Evolutionary conservation across 495 filamentous ascomycete genomes (phyloP), one percentile per base, ranked within the genome.

Genomic region (Penicillium waksmanii): DNA sequence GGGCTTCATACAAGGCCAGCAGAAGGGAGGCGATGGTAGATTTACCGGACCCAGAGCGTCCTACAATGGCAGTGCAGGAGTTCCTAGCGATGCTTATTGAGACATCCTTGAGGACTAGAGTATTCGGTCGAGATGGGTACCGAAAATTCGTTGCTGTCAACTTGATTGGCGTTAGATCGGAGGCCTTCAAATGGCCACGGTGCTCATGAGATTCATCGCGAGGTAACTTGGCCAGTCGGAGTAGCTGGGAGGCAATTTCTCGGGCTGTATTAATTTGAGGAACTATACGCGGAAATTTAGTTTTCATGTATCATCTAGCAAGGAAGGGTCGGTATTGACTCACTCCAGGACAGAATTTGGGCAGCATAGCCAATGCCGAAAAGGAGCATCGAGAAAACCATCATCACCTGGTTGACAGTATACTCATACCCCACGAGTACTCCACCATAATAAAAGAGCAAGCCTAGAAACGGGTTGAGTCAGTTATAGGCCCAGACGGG

Each of bases 21-120:
- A 98, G 80, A 0, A 98, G 74, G 0, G 87, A 86, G 1, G 87
- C 84, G 43, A 97, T 83, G 1, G 96, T 98, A 13, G 87, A 92
- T 76, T 98, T 98, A 0, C 95, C 94, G 23, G 85, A 89, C 0
- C 96, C 96, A 0, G 93, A 97, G 4, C 83, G 71, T 12, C 92
- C 93, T 15, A 95, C 92, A 34, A 96, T 84, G 5, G 91, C 91
- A 3, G 85, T 89, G 58, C 82, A 88, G 0, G 80, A 85, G 18
- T 85, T 84, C 1, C 77, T 62, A 7, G 77, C 58, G 56, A 96
- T 82, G 1, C 62, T 72, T n/a, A 96, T 67, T 38, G 77, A 85
- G 47, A 96, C 66, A 46, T 83, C 70, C 12, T 75, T 75, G 5
- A 97, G 75, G 8, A 89, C 83, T 0, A 51, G 60, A 1, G 81